phyloP scores from a whole-genome alignment of 164 flowering plant genomes.

The Litsea cubeba region DNA sequence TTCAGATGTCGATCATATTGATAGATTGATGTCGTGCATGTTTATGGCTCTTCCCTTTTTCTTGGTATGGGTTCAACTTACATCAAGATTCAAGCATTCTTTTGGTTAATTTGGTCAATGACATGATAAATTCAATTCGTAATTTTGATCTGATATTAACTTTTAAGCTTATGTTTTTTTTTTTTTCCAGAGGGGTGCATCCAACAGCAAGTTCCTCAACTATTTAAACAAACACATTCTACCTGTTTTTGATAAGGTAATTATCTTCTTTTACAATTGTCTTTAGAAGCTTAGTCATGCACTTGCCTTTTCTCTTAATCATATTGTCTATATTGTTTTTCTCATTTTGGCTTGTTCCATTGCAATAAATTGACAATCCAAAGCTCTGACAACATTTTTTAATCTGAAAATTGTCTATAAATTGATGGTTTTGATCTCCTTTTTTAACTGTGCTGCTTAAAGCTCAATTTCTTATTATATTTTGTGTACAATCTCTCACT shows the following conservation, averaged over 20 bases:
- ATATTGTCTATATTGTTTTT: not conserved
- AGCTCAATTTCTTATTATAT: not conserved
- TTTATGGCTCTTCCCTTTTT: slow-evolving; percentile 86
- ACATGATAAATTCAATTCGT: not conserved
- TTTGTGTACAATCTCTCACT: not conserved
- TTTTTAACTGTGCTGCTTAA: not conserved
- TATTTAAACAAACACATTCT: slow-evolving; percentile 81
- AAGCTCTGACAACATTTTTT: not conserved
- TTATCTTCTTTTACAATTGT: not conserved
- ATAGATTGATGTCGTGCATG: slow-evolving; percentile 83
- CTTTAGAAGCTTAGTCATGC: not conserved
- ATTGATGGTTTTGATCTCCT: not conserved
- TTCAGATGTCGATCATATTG: slow-evolving; percentile 83
- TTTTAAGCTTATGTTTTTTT: not conserved
- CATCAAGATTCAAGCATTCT: not conserved
- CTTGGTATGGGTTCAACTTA: slow-evolving; percentile 39
- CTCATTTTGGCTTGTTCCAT: not conserved
- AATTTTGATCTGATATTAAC: not conserved
- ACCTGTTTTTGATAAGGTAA: slow-evolving; percentile 88
- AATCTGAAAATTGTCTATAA: not conserved
- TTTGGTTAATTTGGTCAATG: not conserved
- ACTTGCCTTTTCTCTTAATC: not conserved
- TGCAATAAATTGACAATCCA: not conserved
- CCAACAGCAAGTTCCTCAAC: slow-evolving; percentile 84
- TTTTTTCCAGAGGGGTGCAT: slow-evolving; percentile 81